These are phyloP conservation scores for Flammula alnicola DNA, from an alignment of 1,284 basidiomycete genomes.

Conservation along the genomic window DNA sequence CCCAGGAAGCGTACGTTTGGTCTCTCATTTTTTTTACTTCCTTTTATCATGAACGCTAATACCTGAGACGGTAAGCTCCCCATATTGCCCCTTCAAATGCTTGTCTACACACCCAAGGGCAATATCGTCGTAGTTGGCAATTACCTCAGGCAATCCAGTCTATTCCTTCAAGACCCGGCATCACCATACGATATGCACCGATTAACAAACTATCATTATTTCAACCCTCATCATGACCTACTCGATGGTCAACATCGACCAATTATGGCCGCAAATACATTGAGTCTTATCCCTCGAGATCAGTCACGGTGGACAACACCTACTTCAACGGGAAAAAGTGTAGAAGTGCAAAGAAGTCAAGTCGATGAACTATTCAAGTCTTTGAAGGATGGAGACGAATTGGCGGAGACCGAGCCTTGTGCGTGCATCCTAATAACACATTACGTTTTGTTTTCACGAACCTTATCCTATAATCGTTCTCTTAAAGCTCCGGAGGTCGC, in stretches of 20 bases:
- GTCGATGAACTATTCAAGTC: constrained; percentile 94
- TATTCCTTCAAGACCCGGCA: constrained; percentile 85
- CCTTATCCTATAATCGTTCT: too few relatives aligned
- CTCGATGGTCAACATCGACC: constrained; percentile 64
- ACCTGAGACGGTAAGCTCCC: constrained; percentile 57
- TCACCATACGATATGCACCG: constrained; percentile 58
- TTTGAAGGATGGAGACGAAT: constrained; percentile 84
- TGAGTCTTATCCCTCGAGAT: constrained; percentile 47
- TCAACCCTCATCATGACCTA: constrained; percentile 88
- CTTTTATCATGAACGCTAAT: constrained; percentile 20
- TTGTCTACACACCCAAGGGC: constrained; percentile 91
- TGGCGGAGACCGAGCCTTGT: constrained; percentile 86
- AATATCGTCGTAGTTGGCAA: constrained; percentile 84
- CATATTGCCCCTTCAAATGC: constrained; percentile 81
- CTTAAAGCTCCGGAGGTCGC: constrained; percentile 76
- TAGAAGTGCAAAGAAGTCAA: constrained; percentile 92
- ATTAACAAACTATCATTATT: constrained; percentile 74
- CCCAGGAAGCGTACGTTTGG: constrained; percentile 60
- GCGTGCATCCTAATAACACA: too few relatives aligned
- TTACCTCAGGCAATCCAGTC: constrained; percentile 67
- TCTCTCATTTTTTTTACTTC: constrained; percentile 6
- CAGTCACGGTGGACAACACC: constrained; percentile 62
- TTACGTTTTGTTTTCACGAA: too few relatives aligned
- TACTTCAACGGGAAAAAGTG: constrained; percentile 72
- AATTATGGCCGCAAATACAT: constrained; percentile 44